Conservation (phyloP, 495 filamentous ascomycete species). For the Hypomontagnella monticulosa region DNA sequence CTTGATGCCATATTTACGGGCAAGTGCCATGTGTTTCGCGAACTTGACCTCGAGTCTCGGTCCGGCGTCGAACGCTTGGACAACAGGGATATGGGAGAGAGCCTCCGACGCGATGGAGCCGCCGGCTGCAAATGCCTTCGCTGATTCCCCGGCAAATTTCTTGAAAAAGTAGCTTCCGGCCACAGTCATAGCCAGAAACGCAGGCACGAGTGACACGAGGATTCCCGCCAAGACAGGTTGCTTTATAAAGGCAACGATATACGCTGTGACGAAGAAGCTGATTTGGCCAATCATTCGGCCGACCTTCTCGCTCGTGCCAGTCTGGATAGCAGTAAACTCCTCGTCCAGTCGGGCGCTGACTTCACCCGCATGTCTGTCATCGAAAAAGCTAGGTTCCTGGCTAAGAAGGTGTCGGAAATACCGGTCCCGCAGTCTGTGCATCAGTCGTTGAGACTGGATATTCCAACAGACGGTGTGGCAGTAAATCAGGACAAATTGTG, state of each 20-base stretch:
- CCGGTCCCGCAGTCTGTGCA: conserved; percentile 64
- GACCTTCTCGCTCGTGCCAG: conserved; percentile 71
- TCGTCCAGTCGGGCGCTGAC: conserved; percentile 65
- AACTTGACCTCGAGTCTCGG: conserved; percentile 61
- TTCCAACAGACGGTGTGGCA: conserved; percentile 64
- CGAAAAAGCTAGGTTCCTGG: conserved; percentile 68
- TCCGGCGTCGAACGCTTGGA: conserved; percentile 58
- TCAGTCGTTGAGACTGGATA: conserved; percentile 66
- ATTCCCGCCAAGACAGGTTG: conserved; percentile 58
- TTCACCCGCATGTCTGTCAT: conserved; percentile 62
- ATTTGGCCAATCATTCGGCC: conserved; percentile 65
- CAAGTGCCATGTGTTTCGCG: conserved; percentile 54
- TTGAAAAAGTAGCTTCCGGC: conserved; percentile 66
- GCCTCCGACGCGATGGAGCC: conserved; percentile 53
- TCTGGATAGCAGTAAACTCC: conserved; percentile 67
- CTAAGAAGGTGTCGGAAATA: conserved; percentile 64
- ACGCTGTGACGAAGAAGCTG: conserved; percentile 68
- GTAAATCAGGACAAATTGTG: conserved; percentile 68
- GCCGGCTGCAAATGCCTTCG: conserved; percentile 15
- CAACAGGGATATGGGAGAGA: conserved; percentile 52
- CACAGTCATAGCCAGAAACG: conserved; percentile 69
- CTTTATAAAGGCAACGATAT: conserved; percentile 70
- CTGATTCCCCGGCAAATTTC: conserved; percentile 58
- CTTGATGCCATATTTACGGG: conserved; percentile 61
- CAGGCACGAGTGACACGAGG: conserved; percentile 66